Conservation (phyloP, 2,329 filamentous ascomycete genomes). For the Aspergillus alliaceus region DNA sequence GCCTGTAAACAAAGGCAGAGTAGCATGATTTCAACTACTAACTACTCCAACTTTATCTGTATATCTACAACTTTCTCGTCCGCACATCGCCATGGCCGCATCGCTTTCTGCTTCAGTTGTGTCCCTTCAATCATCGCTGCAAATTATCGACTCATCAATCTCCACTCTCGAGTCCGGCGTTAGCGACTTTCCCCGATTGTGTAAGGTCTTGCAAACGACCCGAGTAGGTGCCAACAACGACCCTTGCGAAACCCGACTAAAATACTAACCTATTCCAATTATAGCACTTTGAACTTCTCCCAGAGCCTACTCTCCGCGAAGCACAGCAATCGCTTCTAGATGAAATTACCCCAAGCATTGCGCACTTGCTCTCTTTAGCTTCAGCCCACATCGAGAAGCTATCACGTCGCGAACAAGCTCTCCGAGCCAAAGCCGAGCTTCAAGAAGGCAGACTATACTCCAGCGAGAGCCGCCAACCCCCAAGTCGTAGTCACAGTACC, state of each 20-base stretch:
- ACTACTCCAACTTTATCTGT: background rate
- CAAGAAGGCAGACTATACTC: constrained; percentile 70
- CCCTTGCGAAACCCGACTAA: background rate
- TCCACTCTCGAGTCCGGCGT: constrained; percentile 62
- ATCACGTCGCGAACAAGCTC: constrained; percentile 75
- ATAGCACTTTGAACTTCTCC: constrained; percentile 90
- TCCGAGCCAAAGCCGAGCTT: constrained; percentile 79
- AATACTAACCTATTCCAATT: background rate
- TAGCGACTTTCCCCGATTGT: constrained; percentile 62
- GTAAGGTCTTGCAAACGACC: constrained; percentile 63
- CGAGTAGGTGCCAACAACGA: constrained; percentile 45
- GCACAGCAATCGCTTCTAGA: constrained; percentile 83
- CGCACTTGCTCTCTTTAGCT: constrained; percentile 76
- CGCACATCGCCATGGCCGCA: constrained; percentile 33
- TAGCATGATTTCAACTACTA: no score
- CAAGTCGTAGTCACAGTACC: constrained; percentile 16
- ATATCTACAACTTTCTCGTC: background rate
- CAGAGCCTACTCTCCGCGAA: constrained; percentile 75
- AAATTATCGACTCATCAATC: constrained; percentile 63
- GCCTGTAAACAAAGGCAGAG: constrained; percentile 27
- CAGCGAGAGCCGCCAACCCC: constrained; percentile 33
- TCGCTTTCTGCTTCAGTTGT: constrained; percentile 61
- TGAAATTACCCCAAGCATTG: constrained; percentile 85
- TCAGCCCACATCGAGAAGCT: constrained; percentile 80
- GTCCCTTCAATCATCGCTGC: constrained; percentile 61